Evolutionary conservation across 2,329 filamentous ascomycete species (phyloP).

Genomic region (Hypoxylon sp.): DNA sequence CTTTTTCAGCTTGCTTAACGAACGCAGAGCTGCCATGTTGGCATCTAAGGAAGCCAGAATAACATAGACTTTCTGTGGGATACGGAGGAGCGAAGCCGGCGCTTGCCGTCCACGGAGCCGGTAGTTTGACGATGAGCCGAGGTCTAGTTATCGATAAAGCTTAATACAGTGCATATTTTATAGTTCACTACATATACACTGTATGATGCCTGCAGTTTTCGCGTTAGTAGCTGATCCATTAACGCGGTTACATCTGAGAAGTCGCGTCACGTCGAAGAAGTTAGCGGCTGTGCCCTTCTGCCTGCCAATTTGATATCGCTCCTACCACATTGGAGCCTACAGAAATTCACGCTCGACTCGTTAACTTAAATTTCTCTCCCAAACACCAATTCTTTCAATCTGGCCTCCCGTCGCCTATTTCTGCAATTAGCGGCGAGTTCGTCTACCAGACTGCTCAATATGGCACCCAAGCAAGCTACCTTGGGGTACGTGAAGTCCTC

Average conservation of each 20-base stretch:
- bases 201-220: conserved; percentile 32
- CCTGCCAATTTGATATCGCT: conserved; percentile 8
- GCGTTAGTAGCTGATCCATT: conserved; percentile 39
- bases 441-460: conserved; percentile 40
- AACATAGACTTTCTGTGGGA: no score
- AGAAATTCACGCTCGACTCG: conserved; percentile 11
- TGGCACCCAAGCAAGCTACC: conserved; percentile 48
- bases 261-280: conserved; percentile 31
- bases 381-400: conserved; percentile 28
- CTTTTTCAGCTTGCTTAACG: conserved; percentile 16
- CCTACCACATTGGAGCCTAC: conserved; percentile 13
- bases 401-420: conserved; percentile 41
- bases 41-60: not conserved
- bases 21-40: conserved; percentile 23
- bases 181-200: not conserved
- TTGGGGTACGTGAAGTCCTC: conserved; percentile 49
- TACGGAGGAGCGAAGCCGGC: no score
- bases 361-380: conserved; percentile 2
- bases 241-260: conserved; percentile 35
- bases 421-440: conserved; percentile 39
- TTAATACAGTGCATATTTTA: not conserved
- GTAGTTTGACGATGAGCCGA: conserved; percentile 10
- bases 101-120: no score
- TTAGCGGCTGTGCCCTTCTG: conserved; percentile 12
- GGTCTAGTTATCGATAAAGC: conserved; percentile 30